phyloP scores from a whole-genome alignment of 345 rosid genomes.

The Erodium maritimum region DNA sequence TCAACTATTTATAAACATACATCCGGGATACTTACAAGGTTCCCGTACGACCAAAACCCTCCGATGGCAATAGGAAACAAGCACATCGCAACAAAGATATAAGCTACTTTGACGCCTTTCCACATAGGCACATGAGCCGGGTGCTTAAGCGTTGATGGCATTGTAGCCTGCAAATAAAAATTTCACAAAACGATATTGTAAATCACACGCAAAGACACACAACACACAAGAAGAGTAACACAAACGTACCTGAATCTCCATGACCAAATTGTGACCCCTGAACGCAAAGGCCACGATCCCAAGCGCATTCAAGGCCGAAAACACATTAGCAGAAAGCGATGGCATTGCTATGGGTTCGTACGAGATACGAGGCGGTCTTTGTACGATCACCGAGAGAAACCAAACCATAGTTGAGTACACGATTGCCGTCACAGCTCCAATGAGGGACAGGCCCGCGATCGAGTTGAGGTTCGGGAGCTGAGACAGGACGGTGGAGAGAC shows the following conservation, averaged over 20 bases:
- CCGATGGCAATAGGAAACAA: constrained; percentile 84
- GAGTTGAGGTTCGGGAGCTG: constrained; percentile 98
- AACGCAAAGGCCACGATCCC: constrained; percentile 91
- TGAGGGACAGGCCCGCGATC: constrained; percentile 84
- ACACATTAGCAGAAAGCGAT: constrained; percentile 45
- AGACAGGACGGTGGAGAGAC: constrained; percentile 81
- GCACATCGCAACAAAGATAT: constrained; percentile 79
- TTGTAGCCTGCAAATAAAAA: constrained; percentile 48
- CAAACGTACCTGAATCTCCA: constrained; percentile 76
- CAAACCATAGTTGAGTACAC: constrained; percentile 90
- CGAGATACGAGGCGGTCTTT: constrained; percentile 65
- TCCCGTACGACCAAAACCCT: constrained; percentile 95
- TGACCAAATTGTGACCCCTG: constrained; percentile 78
- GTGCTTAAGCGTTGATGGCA: constrained; percentile 96
- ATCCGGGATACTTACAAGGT: constrained; percentile 92
- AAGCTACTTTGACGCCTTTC: constrained; percentile 96
- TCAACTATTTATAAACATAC: no score
- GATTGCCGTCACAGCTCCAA: constrained; percentile 91
- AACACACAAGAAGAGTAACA: no score
- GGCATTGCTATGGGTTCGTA: constrained; percentile 66
- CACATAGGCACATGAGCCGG: constrained; percentile 99
- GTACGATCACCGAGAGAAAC: constrained; percentile 91
- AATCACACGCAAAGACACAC: neutral
- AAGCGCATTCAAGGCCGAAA: constrained; percentile 79
- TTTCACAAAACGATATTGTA: neutral